These are phyloP conservation scores for Aspergillus floridensis DNA, from an alignment of 2,329 filamentous ascomycete species.

Conservation along the genomic window DNA sequence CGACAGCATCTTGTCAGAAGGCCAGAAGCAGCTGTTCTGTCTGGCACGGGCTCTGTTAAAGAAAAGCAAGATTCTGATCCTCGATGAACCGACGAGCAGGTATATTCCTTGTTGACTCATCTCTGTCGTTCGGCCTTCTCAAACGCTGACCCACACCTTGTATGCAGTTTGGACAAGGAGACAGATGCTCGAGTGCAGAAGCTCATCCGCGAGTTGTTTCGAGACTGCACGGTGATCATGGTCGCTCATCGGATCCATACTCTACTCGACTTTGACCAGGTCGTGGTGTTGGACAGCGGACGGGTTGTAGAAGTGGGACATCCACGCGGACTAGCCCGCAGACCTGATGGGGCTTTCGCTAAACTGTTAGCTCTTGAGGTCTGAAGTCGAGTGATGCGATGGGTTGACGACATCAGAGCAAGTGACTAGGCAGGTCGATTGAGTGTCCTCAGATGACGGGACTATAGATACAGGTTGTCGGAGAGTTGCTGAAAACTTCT, in stretches of 20 bases:
- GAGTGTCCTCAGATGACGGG: too few relatives aligned
- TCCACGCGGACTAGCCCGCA: not conserved
- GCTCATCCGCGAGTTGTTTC: not conserved
- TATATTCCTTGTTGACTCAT: not conserved
- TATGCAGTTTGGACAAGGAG: not conserved
- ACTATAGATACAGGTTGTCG: too few relatives aligned
- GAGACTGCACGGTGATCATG: not conserved
- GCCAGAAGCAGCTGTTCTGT: constrained; percentile 1
- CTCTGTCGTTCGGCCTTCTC: too few relatives aligned
- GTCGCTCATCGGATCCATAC: constrained; percentile 1
- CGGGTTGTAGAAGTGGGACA: not conserved
- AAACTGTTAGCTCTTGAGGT: too few relatives aligned
- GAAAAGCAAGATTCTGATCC: not conserved
- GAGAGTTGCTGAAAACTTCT: too few relatives aligned
- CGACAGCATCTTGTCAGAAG: not conserved
- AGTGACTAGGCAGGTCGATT: too few relatives aligned
- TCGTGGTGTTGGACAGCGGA: not conserved
- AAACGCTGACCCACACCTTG: too few relatives aligned
- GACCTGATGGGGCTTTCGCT: too few relatives aligned
- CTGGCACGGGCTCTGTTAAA: not conserved
- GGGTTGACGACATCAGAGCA: too few relatives aligned
- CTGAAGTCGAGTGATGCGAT: too few relatives aligned
- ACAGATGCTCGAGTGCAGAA: not conserved
- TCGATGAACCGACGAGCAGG: constrained; percentile 10
- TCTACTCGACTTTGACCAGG: not conserved